phyloP scores from a whole-genome alignment of 345 rosid genomes.

The Atalantia buxifolia region DNA sequence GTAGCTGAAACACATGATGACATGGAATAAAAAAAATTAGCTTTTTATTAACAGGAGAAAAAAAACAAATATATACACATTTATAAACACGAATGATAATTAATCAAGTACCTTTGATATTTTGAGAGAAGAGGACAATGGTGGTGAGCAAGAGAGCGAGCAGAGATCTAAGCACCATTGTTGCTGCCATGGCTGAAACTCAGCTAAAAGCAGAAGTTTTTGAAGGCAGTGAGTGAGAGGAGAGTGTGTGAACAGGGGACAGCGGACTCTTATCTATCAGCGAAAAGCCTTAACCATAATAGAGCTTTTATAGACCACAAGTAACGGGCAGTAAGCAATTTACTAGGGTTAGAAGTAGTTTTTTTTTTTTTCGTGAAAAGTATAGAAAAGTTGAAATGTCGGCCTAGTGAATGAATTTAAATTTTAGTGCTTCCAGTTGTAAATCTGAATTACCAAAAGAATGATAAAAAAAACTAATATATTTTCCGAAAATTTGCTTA shows the following conservation, averaged over 20 bases:
- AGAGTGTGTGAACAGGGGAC: no score
- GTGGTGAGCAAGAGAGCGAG: background rate
- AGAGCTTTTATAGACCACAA: background rate
- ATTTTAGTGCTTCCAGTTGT: background rate
- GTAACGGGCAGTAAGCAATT: background rate
- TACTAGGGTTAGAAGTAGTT: background rate
- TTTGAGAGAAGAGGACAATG: no score
- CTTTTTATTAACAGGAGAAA: no score
- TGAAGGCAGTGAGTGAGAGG: background rate
- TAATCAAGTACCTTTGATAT: no score
- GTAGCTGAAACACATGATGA: constrained; percentile 37
- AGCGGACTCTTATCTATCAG: background rate
- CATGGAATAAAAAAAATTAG: no score
- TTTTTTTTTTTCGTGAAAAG: background rate
- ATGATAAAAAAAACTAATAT: no score
- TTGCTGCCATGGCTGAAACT: background rate
- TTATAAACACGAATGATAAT: no score
- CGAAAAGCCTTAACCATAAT: background rate
- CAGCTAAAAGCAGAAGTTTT: background rate
- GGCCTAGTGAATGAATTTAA: background rate
- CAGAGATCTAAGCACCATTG: constrained; percentile 16
- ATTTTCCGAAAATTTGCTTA: no score
- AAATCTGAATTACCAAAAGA: no score
- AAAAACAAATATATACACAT: background rate
- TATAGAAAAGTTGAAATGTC: background rate